These are phyloP conservation scores for Carex myosuroides DNA, from an alignment of 176 grass and related monocot genomes.

Conservation along the genomic window DNA sequence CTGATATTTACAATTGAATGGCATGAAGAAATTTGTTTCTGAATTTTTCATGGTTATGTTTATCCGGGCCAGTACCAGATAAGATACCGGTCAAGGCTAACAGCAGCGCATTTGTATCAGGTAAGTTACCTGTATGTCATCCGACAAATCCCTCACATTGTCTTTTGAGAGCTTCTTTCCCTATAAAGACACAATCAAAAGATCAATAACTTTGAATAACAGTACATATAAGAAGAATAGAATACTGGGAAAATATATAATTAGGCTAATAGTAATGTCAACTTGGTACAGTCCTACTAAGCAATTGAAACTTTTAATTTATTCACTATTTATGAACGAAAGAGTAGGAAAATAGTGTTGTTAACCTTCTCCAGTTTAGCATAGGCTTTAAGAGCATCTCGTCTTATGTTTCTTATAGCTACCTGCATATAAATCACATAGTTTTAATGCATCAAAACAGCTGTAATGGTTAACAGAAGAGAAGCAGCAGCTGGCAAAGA, in stretches of 20 bases:
- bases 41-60: neutral
- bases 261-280: neutral
- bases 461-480: neutral
- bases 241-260: neutral
- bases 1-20: neutral
- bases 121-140: conserved; percentile 43
- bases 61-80: neutral
- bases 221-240: conserved; percentile 10
- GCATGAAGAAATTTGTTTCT: neutral
- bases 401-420: conserved; percentile 87
- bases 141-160: conserved; percentile 73
- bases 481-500: neutral
- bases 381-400: conserved; percentile 91
- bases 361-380: conserved; percentile 97
- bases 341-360: neutral
- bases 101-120: neutral
- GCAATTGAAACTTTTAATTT: neutral
- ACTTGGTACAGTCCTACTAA: neutral
- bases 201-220: conserved; percentile 16
- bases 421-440: conserved; percentile 42
- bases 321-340: neutral
- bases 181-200: conserved; percentile 25
- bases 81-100: neutral
- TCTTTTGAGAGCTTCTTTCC: conserved; percentile 97
- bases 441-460: neutral